Evolutionary conservation across 257 asterid genomes (phyloP), one percentile per base, ranked within the genome.

Genomic region (Ligustrum vulgare): DNA sequence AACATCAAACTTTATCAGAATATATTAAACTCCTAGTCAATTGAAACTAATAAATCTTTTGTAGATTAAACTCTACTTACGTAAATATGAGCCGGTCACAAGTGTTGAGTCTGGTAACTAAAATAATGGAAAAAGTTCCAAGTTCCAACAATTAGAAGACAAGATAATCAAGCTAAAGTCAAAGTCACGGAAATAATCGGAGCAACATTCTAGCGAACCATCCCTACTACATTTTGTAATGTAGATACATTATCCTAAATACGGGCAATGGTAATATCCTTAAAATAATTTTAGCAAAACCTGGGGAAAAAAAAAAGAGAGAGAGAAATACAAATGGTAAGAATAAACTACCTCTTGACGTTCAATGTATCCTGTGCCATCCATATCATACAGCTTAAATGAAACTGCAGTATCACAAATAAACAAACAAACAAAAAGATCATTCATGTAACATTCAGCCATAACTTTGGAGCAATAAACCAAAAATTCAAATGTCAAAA

Each of bases 321-420:
- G 69, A 36, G 20, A 33, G 39, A 69, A 71, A 18, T 16, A 31
- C 18, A 80, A 75, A 70, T n/a, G 10, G 51, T 32, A 60, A 35
- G 18, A 67, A 69, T 41, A 43, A 76, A 68, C 80, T 87, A 94
- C 99, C 99, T 95, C 98, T 78, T 91, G 91, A 3, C 98, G 90
- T 80, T 95, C 99, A 36, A 95, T 95, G 83, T 89, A 91, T 78
- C 99, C 98, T 36, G 96, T 92, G 78, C 92, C 91, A 70, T 93
- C 97, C 91, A 95, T 54, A 82, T 95, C 99, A 85, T 92, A 93
- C 28, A 95, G 94, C 96, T 82, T 95, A 82, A 92, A 95, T 36
- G 98, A 89, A 86, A 89, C 99, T 95, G 85, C 87, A 94, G 72
- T 13, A 25, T 12, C 78, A 56, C 51, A 76, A 58, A 76, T 36